Evolutionary conservation across 2,329 filamentous ascomycete genomes (phyloP).

Genomic region (Pezicula neosporulosa): DNA sequence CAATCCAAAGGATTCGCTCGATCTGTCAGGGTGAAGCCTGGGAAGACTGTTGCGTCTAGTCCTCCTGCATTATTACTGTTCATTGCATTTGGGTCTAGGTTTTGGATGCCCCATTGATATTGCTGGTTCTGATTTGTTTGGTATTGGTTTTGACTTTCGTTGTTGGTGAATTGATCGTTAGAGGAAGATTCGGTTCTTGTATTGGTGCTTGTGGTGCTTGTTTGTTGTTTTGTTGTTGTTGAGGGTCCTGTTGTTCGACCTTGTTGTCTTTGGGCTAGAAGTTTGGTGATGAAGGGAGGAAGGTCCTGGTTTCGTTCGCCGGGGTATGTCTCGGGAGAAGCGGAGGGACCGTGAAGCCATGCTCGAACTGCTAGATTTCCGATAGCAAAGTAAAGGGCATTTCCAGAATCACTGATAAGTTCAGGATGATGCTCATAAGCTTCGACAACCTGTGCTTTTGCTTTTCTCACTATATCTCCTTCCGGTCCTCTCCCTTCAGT

Average conservation of each 20-base stretch:
- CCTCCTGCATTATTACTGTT: neutral
- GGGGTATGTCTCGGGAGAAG: neutral
- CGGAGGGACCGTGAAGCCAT: neutral
- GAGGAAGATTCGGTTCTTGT: too few relatives aligned
- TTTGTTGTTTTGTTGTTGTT: too few relatives aligned
- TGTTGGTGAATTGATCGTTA: too few relatives aligned
- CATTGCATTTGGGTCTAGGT: neutral
- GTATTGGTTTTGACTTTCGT: too few relatives aligned
- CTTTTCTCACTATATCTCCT: neutral
- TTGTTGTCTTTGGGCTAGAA: neutral
- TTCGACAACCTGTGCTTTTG: neutral
- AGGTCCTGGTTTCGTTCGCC: neutral
- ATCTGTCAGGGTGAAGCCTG: neutral
- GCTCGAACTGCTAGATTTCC: neutral
- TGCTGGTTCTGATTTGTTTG: too few relatives aligned
- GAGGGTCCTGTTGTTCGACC: too few relatives aligned
- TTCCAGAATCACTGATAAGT: neutral
- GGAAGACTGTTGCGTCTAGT: neutral
- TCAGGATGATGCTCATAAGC: neutral
- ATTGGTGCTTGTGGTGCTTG: too few relatives aligned
- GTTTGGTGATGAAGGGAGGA: neutral
- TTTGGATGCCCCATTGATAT: neutral
- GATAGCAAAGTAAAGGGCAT: neutral
- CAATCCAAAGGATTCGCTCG: neutral
- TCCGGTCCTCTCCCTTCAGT: neutral